Evolutionary conservation across 1,284 basidiomycete species (phyloP).

Genomic region (Heterobasidion irregulare): DNA sequence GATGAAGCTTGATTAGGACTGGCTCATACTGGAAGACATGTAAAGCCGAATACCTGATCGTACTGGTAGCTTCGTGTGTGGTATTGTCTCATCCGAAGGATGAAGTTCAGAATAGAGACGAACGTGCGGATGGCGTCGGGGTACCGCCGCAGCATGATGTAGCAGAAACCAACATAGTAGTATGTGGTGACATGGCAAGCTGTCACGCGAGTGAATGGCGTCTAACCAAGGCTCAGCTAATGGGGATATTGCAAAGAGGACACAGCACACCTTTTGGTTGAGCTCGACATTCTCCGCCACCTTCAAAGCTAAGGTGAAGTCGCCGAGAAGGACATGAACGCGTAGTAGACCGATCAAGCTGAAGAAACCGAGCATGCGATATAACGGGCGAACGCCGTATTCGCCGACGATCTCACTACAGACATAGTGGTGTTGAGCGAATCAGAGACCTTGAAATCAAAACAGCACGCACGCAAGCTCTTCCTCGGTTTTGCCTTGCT

Average conservation of each 20-base stretch:
- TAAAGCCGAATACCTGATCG: conserved; percentile 60
- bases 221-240: conserved; percentile 26
- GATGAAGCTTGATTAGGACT: neutral
- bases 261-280: conserved; percentile 60
- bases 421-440: neutral
- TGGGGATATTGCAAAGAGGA: neutral
- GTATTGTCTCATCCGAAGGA: conserved; percentile 89
- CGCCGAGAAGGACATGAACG: conserved; percentile 92
- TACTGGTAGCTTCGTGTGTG: conserved; percentile 96
- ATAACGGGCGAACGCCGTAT: conserved; percentile 85
- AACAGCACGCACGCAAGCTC: conserved; percentile 67
- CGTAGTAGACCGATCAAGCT: conserved; percentile 92
- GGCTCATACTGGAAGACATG: neutral
- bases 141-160: conserved; percentile 91
- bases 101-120: conserved; percentile 89
- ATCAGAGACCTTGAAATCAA: neutral
- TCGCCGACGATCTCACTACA: conserved; percentile 82
- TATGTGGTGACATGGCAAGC: conserved; percentile 93
- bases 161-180: conserved; percentile 95
- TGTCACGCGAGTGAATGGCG: conserved; percentile 85
- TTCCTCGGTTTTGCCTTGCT: conserved; percentile 73
- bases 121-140: conserved; percentile 93
- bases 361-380: conserved; percentile 97
- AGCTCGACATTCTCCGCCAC: conserved; percentile 93
- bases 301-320: conserved; percentile 93